Conservation (phyloP, 2,329 filamentous ascomycete species). For the Peltaster fructicola region DNA sequence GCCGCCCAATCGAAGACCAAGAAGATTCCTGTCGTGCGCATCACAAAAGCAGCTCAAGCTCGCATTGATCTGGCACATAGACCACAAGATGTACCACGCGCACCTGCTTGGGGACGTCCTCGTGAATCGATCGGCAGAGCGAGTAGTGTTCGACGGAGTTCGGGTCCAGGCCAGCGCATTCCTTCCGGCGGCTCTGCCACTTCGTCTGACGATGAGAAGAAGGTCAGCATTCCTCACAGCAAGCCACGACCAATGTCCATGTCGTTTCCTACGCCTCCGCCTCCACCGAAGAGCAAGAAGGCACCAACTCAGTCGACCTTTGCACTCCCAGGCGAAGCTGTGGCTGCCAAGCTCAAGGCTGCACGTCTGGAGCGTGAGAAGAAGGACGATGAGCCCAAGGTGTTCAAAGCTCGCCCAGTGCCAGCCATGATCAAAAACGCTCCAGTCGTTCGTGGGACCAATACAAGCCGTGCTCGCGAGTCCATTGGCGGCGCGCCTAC, state of each 20-base stretch:
- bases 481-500: conserved; percentile 16
- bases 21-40: conserved; percentile 12
- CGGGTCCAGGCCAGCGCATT: conserved; percentile 1
- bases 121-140: conserved; percentile 8
- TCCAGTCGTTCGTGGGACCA: conserved; percentile 26
- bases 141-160: conserved; percentile 5
- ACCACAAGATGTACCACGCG: conserved; percentile 8
- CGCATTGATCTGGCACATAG: conserved; percentile 14
- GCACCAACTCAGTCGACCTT: conserved; percentile 33
- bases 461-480: conserved; percentile 27
- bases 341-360: conserved; percentile 35
- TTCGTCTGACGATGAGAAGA: conserved; percentile 10
- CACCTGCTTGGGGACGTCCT: conserved; percentile 7
- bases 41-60: conserved; percentile 17
- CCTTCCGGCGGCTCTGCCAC: conserved; percentile 4
- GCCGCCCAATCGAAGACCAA: conserved; percentile 10
- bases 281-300: conserved; percentile 31
- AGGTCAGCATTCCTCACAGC: conserved; percentile 19
- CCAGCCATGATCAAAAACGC: conserved; percentile 14
- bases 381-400: conserved; percentile 23
- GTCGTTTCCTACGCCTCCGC: conserved; percentile 29
- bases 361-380: conserved; percentile 31
- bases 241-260: conserved; percentile 30
- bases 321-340: conserved; percentile 33
- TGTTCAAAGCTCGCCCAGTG: conserved; percentile 31